A percentile compares a stretch with the other conserved stretches of the same genome.
These are phyloP conservation scores for Pinus tabuliformis DNA, from an alignment of 75 land plant genomes.

Conservation along the genomic window DNA sequence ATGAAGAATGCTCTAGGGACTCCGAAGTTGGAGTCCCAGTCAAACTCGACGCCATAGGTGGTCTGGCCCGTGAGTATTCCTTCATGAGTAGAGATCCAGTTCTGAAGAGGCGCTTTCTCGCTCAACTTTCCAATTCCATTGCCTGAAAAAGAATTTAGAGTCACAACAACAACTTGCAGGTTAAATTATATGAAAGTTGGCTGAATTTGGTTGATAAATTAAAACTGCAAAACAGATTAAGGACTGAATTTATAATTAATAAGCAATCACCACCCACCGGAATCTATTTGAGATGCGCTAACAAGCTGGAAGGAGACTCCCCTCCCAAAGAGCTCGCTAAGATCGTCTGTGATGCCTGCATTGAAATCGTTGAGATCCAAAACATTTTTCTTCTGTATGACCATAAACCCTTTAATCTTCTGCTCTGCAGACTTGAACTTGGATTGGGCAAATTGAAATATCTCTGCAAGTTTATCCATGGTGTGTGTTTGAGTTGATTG, in stretches of 20 bases:
- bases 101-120: not conserved
- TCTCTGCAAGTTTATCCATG: not conserved
- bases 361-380: slow-evolving; percentile 5
- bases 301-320: slow-evolving; percentile 7
- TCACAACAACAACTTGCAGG: too few relatives aligned
- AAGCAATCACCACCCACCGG: not conserved
- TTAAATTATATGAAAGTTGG: too few relatives aligned
- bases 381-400: slow-evolving; percentile 5
- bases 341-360: not conserved
- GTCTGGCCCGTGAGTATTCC: not conserved
- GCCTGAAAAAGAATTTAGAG: not conserved
- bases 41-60: not conserved
- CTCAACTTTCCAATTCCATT: not conserved
- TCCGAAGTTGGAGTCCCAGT: slow-evolving; percentile 13
- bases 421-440: too few relatives aligned
- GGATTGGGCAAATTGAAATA: too few relatives aligned
- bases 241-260: too few relatives aligned
- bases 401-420: not conserved
- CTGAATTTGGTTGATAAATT: too few relatives aligned
- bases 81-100: not conserved
- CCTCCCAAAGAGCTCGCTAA: not conserved
- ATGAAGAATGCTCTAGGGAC: slow-evolving; percentile 33
- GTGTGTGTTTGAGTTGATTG: too few relatives aligned
- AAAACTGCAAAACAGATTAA: too few relatives aligned
- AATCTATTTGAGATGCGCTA: slow-evolving; percentile 3